Conservation (phyloP, 2,329 filamentous ascomycete genomes). For the Ilyonectria robusta region DNA sequence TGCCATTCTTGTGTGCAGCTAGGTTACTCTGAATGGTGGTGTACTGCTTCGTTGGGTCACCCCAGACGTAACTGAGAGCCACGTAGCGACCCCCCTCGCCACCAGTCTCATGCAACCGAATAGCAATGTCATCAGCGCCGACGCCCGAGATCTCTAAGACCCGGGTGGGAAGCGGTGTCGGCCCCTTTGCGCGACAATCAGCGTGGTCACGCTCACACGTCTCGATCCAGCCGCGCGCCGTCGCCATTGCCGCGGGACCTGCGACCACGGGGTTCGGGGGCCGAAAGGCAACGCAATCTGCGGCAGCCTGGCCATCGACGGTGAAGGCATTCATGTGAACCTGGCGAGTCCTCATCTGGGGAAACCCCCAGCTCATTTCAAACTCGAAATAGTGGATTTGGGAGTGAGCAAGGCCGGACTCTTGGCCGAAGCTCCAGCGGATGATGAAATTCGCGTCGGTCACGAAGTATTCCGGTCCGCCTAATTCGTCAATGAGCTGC, state of each 20-base stretch:
- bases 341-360: neutral
- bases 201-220: conserved; percentile 4
- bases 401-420: neutral
- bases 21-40: conserved; percentile 10
- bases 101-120: conserved; percentile 1
- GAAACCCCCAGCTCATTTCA: conserved; percentile 21
- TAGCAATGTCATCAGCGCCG: neutral
- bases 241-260: neutral
- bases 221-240: conserved; percentile 15
- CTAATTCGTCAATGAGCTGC: conserved; percentile 3
- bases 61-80: conserved; percentile 25
- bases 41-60: neutral
- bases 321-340: conserved; percentile 6
- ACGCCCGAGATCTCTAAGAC: conserved; percentile 4
- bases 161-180: neutral
- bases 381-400: conserved; percentile 1
- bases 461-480: conserved; percentile 14
- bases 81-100: conserved; percentile 10
- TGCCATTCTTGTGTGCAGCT: neutral
- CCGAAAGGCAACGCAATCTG: neutral
- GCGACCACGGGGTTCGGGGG: neutral
- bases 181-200: neutral
- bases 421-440: conserved; percentile 8
- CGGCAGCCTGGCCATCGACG: neutral
- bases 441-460: conserved; percentile 10